Conservation (phyloP, 306 rosid genomes). For the Dicorynia guianensis region DNA sequence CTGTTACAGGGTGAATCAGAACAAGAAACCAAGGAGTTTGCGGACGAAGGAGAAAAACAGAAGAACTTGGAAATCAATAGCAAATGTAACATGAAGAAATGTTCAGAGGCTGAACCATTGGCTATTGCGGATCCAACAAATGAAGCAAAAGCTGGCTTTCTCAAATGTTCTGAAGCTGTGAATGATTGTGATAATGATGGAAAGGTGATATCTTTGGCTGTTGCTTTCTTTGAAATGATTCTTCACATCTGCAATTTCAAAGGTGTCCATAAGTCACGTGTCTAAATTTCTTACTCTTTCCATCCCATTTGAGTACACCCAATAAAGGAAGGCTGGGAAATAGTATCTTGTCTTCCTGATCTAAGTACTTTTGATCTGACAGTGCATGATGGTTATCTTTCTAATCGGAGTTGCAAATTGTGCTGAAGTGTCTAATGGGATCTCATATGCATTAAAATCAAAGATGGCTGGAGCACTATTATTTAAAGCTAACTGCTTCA, state of each 20-base stretch:
- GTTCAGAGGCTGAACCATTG: constrained; percentile 48
- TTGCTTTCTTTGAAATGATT: constrained; percentile 33
- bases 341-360: neutral
- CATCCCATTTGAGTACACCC: constrained; percentile 3
- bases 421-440: constrained; percentile 12
- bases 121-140: constrained; percentile 39
- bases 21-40: constrained; percentile 50
- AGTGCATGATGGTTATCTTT: constrained; percentile 18
- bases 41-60: constrained; percentile 45
- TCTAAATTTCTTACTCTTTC: constrained; percentile 2
- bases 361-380: constrained; percentile 15
- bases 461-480: constrained; percentile 1
- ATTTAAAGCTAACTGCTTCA: constrained; percentile 11
- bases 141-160: constrained; percentile 45
- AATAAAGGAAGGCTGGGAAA: neutral
- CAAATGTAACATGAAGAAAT: constrained; percentile 37
- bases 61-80: constrained; percentile 43
- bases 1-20: constrained; percentile 63
- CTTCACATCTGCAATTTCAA: constrained; percentile 19
- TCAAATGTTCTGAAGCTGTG: constrained; percentile 36
- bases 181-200: constrained; percentile 42
- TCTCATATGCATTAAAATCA: neutral
- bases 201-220: constrained; percentile 49
- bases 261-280: constrained; percentile 34
- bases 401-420: neutral